Base-by-base conservation (phyloP, 208 protist species). In the Trypanosoma avium region DNA sequence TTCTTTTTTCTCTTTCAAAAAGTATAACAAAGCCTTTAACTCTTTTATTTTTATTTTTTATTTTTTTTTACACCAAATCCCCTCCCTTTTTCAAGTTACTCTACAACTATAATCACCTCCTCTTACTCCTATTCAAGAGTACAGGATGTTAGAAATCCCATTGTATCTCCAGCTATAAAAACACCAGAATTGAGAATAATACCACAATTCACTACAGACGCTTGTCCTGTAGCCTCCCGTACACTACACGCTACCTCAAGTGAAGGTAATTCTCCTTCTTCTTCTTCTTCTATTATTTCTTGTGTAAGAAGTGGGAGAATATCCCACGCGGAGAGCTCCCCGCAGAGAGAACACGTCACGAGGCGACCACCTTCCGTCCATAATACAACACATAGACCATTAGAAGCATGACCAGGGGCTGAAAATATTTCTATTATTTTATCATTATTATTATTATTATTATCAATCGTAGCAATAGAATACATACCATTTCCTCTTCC, bases 321-420 rank as follows among this genome's bases (percentile, higher is more conserved):
- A 50, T 77, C 79, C 88, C 88, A 94, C 12, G 71, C 71, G n/a
- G 82, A 86, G 26, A 94, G 49, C 13, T 90, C 81, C 4, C 88
- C 88, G 45, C 88, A 90, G 22, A 92, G 55, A 3, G 88, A 88
- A 10, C 79, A 73, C 0, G 88, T 92, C 21, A 94, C 48, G 12
- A 91, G 73, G 29, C 43, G 67, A 19, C 49, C 52, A 13, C 49
- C 27, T 4, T 43, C 22, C 4, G 72, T 58, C 81, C 84, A 94
- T 24, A 77, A 64, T 22, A 87, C 75, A 43, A 81, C 71, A 42
- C 76, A 82, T 21, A 94, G 46, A 0, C 82, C 82, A 70, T 89
- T 94, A 5, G 64, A 62, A 0, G 84, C 75, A 62, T 94, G 81
- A 1, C 81, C 84, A 4, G 88, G 81, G 12, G 84, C 72, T 0